Evolutionary conservation across 108 stramenopile genomes (phyloP).

Genomic region (Mediolabrus comicus): DNA sequence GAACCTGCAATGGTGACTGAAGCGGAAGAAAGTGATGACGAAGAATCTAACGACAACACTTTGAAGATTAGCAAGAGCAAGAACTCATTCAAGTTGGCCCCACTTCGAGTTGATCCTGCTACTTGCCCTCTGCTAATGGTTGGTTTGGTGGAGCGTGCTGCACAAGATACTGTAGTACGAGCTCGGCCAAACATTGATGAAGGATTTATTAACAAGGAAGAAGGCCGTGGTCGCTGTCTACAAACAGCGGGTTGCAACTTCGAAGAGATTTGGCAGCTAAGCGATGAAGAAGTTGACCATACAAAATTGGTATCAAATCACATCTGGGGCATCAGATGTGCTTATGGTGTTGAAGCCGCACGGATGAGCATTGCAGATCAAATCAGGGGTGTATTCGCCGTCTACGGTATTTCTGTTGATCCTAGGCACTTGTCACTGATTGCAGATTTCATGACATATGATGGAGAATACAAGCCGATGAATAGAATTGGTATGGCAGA

Average conservation of each 20-base stretch:
- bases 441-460: constrained; percentile 99
- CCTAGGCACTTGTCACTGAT: constrained; percentile 96
- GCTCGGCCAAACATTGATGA: constrained; percentile 77
- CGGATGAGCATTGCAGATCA: constrained; percentile 93
- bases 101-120: constrained; percentile 75
- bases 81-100: constrained; percentile 62
- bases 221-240: constrained; percentile 83
- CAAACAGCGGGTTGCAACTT: constrained; percentile 97
- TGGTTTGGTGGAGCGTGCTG: constrained; percentile 90
- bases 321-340: constrained; percentile 86
- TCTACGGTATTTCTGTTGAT: constrained; percentile 98
- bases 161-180: constrained; percentile 75
- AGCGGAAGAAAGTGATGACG: constrained; percentile 44
- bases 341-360: constrained; percentile 98
- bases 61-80: constrained; percentile 48
- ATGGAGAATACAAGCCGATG: constrained; percentile 95
- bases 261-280: constrained; percentile 87
- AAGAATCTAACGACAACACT: constrained; percentile 14
- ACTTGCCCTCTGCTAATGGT: constrained; percentile 96
- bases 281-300: constrained; percentile 80
- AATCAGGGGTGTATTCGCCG: constrained; percentile 96
- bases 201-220: constrained; percentile 86
- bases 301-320: constrained; percentile 89
- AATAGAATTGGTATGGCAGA: constrained; percentile 96
- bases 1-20: constrained; percentile 29